phyloP scores from a whole-genome alignment of 192 early-diverging fungal genomes.

The Coemansia aciculifera region DNA sequence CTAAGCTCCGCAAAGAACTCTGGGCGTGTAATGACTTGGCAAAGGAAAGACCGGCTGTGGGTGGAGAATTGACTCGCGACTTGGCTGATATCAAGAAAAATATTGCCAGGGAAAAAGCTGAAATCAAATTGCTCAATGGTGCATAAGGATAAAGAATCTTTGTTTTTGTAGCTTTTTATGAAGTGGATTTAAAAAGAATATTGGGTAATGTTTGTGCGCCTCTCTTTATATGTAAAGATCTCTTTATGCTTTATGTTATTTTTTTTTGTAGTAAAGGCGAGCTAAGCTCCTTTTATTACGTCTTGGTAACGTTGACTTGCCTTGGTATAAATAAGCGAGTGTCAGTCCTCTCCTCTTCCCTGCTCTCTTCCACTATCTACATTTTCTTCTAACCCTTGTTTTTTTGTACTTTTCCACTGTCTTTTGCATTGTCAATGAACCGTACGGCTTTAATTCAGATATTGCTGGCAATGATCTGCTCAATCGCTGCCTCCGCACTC shows the following conservation, averaged over 20 bases:
- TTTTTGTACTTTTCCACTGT: not conserved
- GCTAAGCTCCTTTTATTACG: not conserved
- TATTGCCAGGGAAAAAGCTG: not conserved
- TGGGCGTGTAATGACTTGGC: not conserved
- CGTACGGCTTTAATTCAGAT: not conserved
- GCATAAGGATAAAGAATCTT: no score
- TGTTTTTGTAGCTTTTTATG: no score
- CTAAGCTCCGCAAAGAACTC: constrained; percentile 14
- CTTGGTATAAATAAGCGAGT: not conserved
- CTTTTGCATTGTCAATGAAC: not conserved
- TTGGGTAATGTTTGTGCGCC: no score
- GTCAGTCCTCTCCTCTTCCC: not conserved
- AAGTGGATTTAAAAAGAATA: not conserved
- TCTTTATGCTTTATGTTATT: not conserved
- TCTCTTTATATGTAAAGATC: no score
- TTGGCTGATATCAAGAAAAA: not conserved
- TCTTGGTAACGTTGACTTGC: not conserved
- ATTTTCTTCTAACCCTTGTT: not conserved
- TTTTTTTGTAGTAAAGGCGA: not conserved
- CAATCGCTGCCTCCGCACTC: not conserved
- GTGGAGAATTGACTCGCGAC: not conserved
- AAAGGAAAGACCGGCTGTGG: not conserved
- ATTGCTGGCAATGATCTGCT: not conserved
- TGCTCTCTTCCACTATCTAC: not conserved
- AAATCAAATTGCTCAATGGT: not conserved